A percentile compares a stretch with the other conserved stretches of the same genome.
These are phyloP conservation scores for Rhodotorula sphaerocarpa DNA, from an alignment of 768 basidiomycete genomes.

Conservation along the genomic window DNA sequence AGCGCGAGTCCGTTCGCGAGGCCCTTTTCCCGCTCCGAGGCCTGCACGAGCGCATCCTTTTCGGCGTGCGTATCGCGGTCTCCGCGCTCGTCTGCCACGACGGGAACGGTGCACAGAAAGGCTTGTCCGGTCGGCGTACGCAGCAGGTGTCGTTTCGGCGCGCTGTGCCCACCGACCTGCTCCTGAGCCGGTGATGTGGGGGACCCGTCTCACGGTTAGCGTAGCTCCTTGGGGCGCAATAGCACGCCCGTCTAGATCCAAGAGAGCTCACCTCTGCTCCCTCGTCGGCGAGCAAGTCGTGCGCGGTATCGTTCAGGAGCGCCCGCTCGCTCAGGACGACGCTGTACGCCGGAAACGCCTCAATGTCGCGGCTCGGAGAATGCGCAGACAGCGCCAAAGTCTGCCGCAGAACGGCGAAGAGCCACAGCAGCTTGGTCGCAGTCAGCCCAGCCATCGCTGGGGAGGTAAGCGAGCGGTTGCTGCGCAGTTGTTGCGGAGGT, in stretches of 20 bases:
- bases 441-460: not conserved
- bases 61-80: constrained; percentile 1
- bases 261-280: not conserved
- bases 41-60: constrained; percentile 3
- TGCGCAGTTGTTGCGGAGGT: no score
- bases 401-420: not conserved
- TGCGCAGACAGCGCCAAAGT: constrained; percentile 30
- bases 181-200: constrained; percentile 7
- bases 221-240: no score
- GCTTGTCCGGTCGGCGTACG: constrained; percentile 35
- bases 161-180: not conserved
- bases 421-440: not conserved
- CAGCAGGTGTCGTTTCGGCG: constrained; percentile 28
- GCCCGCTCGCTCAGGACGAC: constrained; percentile 18
- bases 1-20: constrained; percentile 34
- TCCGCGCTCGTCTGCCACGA: constrained; percentile 1
- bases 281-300: constrained; percentile 6
- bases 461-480: no score
- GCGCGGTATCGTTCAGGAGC: constrained; percentile 30
- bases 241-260: no score
- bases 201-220: no score
- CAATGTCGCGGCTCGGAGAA: constrained; percentile 37
- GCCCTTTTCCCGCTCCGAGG: constrained; percentile 22
- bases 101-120: constrained; percentile 37
- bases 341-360: constrained; percentile 31